Base-by-base conservation (phyloP, 2,329 filamentous ascomycete species). In the Fusarium sp. region DNA sequence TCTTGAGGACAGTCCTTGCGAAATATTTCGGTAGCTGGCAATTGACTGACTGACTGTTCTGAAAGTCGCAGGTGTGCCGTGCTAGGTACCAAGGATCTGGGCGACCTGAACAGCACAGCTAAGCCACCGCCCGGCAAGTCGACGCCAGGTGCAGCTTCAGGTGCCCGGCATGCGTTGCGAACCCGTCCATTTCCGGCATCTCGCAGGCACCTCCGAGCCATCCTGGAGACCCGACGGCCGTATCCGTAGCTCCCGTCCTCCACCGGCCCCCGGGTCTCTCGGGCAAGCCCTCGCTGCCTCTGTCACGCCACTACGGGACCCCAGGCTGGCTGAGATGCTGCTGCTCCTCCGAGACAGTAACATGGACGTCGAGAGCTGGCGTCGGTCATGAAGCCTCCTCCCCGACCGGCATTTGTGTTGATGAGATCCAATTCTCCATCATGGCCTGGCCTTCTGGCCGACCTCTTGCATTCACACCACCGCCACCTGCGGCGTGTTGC, bases 381-480 rank as follows among this genome's bases (percentile, higher is more conserved):
- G 36, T 34, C 18, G 49, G 18, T 77, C 74, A 80, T 61, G 74
- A 59, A 46, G 73, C 67, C 13, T 79, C 79, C 46, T 80, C 79
- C 10, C 78, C 79, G 38, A 77, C 76, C 14, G 85, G 86, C 70
- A 89, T 82, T 77, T 94, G 92, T n/a, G 91, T 94, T 50, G 91
- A 93, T 23, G 86, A 83, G 75, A 95, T 93, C 90, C 92, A 95
- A 75, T 93, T 91, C 80, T 93, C 91, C 91, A 95, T 93, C 79
- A 89, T 85, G 60, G 88, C 89, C 77, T 91, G 90, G 42, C 88
- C 87, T 50, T 81, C 82, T 67, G 75, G 60, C 59, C 70, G 74
- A 40, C 36, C 18, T 61, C 62, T 74, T 59, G 40, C 64, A 60
- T 46, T 64, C 58, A 56, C 67, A 58, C 61, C 69, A 42, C 77